Evolutionary conservation across 345 rosid genomes (phyloP), one percentile per base, ranked within the genome.

Genomic region (Geranium rotundifolium): DNA sequence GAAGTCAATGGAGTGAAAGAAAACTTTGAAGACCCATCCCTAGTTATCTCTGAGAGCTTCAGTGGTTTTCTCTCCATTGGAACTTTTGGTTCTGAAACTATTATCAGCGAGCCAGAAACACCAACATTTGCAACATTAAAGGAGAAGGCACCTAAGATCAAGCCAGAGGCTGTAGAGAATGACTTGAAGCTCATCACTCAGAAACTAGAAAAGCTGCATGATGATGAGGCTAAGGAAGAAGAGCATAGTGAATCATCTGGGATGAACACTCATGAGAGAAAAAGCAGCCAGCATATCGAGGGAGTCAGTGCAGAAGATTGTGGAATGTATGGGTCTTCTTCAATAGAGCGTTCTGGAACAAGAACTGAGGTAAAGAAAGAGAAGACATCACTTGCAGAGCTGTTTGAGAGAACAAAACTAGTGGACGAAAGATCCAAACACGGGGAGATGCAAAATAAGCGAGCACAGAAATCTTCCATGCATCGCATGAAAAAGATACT

Each of bases 1-100:
- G 75, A 78, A 65, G 65, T 58, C 10, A 34, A 34, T 5, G 41
- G 41, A 34, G 41, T 34, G 7, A 0, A 34, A 34, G 10, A 34
- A 5, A 4, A 34, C 41, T 8, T 7, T 31, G 7, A 31, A 31
- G 37, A 2, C 7, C 7, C 37, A 7, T 31, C 37, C 37, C 19
- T 29, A 2, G 72, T 54, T n/a, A 76, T 68, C 73, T 70, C 82
- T 27, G 89, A 83, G 27, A 74, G 77, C 29, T 88, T 88, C 73
- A 77, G 81, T 67, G 98, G 98, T 65, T 86, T 91, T 75, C 89
- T 91, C 14, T 71, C 91, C 67, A 86, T 91, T 70, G 98, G 98
- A 76, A 86, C 96, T 67, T 85, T 91, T 66, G 98, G 97, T 59
- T 77, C 73, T 56, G 82, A 80, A 67, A 75, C 75, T 64, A 62